Base-by-base conservation (phyloP, 2,329 filamentous ascomycete species). In the Trichoderma breve region DNA sequence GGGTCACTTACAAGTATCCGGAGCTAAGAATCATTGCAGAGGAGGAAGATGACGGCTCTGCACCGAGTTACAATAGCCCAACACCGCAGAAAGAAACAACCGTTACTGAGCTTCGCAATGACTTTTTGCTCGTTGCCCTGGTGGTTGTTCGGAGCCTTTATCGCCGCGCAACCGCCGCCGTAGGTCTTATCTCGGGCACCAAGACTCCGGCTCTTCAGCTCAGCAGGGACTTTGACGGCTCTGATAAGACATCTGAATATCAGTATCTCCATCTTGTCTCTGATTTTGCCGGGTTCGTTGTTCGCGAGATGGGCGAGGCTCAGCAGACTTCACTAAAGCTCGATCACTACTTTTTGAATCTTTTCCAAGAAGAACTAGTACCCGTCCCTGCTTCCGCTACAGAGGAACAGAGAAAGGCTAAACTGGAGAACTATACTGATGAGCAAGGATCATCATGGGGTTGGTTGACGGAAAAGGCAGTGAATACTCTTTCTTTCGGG, bases 141-240 rank as follows among this genome's bases (percentile, higher is more conserved):
- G 81, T 81, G 21, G 73, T 83, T 11, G 78, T 81, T 12, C 78
- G 81, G 15, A 76, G 80, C 24, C 78, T 87, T 3, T 87, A 86
- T 73, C 80, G 81, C 8, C 79, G 80, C 21, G 81, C 82, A 5
- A 84, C 82, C 1, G 80, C 78, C 47, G 66, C 74, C 7, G 74
- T 79, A 28, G 74, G 76, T 1, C 70, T 73, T 3, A 73, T 77
- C 9, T 66, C 74, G 5, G 71, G 72, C 15, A 73, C 75, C 34
- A 72, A 72, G 6, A 74, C 72, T 8, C 70, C 73, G 26, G 75
- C 74, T 3, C 77, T 83, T 21, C 74, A 72, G 12, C 74, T 84
- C 12, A 81, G 80, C 28, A 76, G 78, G 14, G 79, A 81, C 57
- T 80, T 83, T 47, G 63, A 71, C 14, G 76, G 73, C 1, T 68